Evolutionary conservation across 805 yeast species (phyloP).

Genomic region (Wickerhamomyces hampshirensis): DNA sequence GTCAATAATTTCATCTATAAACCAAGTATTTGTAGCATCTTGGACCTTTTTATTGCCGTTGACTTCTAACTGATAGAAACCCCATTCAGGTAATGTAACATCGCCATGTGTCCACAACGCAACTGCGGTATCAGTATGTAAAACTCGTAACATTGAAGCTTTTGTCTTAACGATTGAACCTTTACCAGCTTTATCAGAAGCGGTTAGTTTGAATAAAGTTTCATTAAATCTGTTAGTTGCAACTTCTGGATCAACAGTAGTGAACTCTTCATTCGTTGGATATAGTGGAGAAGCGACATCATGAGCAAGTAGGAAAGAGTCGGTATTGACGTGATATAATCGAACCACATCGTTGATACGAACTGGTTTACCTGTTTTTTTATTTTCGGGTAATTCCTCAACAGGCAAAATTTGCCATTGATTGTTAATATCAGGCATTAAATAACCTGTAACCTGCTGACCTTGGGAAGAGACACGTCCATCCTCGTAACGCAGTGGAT

Average conservation of each 20-base stretch:
- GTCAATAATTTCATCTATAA: constrained; percentile 61
- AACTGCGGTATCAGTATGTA: constrained; percentile 84
- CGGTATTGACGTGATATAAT: constrained; percentile 74
- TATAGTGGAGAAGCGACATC: constrained; percentile 93
- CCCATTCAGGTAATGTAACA: constrained; percentile 91
- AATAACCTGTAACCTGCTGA: constrained; percentile 83
- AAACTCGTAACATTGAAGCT: constrained; percentile 59
- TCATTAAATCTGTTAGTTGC: constrained; percentile 58
- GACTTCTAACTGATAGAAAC: constrained; percentile 83
- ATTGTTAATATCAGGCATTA: constrained; percentile 56
- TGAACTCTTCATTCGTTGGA: constrained; percentile 93
- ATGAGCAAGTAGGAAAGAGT: constrained; percentile 79
- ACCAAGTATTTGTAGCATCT: constrained; percentile 71
- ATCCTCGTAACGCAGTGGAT: constrained; percentile 92
- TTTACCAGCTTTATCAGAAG: constrained; percentile 46
- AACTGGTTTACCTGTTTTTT: constrained; percentile 45
- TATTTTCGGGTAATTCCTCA: constrained; percentile 35
- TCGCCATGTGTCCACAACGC: constrained; percentile 93
- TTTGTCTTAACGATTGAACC: constrained; percentile 60
- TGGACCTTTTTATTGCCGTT: constrained; percentile 85
- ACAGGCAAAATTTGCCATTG: constrained; percentile 84
- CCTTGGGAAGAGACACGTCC: constrained; percentile 93
- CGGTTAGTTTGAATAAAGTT: constrained; percentile 73
- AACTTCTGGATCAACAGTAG: constrained; percentile 60
- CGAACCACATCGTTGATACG: constrained; percentile 71